Conservation (phyloP, 352 stramenopile genomes). For the Globisporangium camurandrum region DNA sequence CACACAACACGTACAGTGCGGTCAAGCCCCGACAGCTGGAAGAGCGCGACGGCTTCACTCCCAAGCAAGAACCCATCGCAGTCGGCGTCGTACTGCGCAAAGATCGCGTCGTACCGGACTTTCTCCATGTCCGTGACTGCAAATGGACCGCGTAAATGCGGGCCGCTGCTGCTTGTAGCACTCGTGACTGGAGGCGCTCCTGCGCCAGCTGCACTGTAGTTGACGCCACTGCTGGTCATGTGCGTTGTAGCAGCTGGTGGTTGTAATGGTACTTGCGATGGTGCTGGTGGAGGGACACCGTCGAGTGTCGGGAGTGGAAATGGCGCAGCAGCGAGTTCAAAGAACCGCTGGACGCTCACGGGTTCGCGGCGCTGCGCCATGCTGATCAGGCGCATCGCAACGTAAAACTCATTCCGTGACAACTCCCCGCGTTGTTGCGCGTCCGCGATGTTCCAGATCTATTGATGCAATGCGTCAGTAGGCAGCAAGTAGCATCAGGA, state of each 20-base stretch:
- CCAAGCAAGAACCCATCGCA: slow-evolving; percentile 89
- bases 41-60: slow-evolving; percentile 85
- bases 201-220: too few species aligned
- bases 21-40: slow-evolving; percentile 91
- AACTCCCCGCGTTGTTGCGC: slow-evolving; percentile 61
- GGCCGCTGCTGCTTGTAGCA: neutral
- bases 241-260: slow-evolving; percentile 2
- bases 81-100: slow-evolving; percentile 89
- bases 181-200: neutral
- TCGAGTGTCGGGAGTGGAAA: slow-evolving; percentile 61
- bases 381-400: slow-evolving; percentile 79
- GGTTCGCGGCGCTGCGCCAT: slow-evolving; percentile 76
- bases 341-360: slow-evolving; percentile 59
- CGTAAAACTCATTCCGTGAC: slow-evolving; percentile 78
- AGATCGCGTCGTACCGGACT: slow-evolving; percentile 87
- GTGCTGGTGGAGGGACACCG: slow-evolving; percentile 40
- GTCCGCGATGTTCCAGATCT: slow-evolving; percentile 82
- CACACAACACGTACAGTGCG: slow-evolving; percentile 46
- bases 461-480: neutral
- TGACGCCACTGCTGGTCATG: too few species aligned
- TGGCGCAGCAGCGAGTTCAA: slow-evolving; percentile 43
- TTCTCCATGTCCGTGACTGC: slow-evolving; percentile 86
- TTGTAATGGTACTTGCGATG: slow-evolving; percentile 4
- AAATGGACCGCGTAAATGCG: slow-evolving; percentile 31
- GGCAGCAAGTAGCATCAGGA: too few species aligned